Conservation (phyloP, 1,284 basidiomycete species). For the Athelia sp. region DNA sequence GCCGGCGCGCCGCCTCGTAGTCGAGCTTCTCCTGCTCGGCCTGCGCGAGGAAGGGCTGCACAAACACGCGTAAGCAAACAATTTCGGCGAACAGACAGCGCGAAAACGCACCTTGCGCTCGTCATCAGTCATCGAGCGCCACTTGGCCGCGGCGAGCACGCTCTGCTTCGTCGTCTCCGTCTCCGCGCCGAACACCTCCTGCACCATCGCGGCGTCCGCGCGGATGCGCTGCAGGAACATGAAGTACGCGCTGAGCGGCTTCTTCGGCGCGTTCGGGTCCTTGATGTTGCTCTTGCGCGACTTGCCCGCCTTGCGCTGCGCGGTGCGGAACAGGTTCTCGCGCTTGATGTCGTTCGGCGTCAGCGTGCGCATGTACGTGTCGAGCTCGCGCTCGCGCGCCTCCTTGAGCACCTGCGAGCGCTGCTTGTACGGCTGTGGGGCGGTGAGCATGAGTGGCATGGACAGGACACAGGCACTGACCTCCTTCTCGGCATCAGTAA, state of each 20-base stretch:
- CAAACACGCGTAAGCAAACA: slow-evolving; percentile 10
- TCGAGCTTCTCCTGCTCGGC: slow-evolving; percentile 92
- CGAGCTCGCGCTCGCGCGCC: slow-evolving; percentile 75
- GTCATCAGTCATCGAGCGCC: slow-evolving; percentile 87
- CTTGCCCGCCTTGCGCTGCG: slow-evolving; percentile 91
- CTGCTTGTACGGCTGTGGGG: slow-evolving; percentile 69
- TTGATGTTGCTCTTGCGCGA: slow-evolving; percentile 93
- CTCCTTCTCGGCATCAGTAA: slow-evolving; percentile 80
- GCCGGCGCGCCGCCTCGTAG: slow-evolving; percentile 75
- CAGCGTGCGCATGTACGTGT: slow-evolving; percentile 83
- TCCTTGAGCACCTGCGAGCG: slow-evolving; percentile 84
- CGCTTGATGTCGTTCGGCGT: slow-evolving; percentile 94
- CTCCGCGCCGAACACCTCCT: slow-evolving; percentile 87
- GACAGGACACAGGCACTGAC: slow-evolving; percentile 36
- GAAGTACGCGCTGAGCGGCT: slow-evolving; percentile 92
- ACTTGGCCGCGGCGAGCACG: slow-evolving; percentile 87
- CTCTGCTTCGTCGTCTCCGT: slow-evolving; percentile 94
- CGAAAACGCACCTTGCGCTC: slow-evolving; percentile 73
- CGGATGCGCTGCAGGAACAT: slow-evolving; percentile 91
- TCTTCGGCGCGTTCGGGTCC: slow-evolving; percentile 96
- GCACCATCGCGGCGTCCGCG: slow-evolving; percentile 65
- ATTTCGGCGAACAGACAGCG: slow-evolving; percentile 3
- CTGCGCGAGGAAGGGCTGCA: slow-evolving; percentile 83
- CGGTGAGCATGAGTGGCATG: slow-evolving; percentile 22
- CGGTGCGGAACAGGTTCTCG: slow-evolving; percentile 88